phyloP scores from a whole-genome alignment of 163 green algal genomes.

The Chlamydomonas reinhardtii region DNA sequence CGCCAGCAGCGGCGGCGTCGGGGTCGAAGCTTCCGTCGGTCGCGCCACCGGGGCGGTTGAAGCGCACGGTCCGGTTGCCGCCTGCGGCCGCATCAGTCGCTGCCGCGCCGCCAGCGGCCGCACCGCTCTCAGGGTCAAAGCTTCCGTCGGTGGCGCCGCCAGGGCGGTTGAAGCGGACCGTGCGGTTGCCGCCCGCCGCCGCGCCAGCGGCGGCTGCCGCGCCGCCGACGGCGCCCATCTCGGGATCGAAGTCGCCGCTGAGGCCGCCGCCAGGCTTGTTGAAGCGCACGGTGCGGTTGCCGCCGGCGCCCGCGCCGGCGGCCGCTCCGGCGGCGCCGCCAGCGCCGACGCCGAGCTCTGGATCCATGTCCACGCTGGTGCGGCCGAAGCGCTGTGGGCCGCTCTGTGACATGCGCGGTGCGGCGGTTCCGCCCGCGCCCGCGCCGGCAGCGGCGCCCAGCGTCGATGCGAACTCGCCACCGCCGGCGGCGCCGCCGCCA shows the following conservation, averaged over 20 bases:
- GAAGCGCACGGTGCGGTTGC: not conserved
- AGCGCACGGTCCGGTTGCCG: not conserved
- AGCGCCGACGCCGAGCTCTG: no score
- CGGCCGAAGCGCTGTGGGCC: no score
- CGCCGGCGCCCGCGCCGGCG: not conserved
- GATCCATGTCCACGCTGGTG: no score
- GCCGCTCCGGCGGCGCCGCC: no score
- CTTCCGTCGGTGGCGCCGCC: not conserved
- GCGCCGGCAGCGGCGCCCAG: no score
- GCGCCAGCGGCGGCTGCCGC: not conserved
- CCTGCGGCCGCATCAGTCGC: not conserved
- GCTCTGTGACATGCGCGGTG: no score
- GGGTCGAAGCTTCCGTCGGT: not conserved
- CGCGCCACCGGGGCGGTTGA: not conserved
- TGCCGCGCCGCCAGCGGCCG: no score
- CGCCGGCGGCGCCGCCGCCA: no score
- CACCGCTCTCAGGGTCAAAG: not conserved
- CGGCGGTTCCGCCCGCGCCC: no score
- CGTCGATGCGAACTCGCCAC: not conserved
- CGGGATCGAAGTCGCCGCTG: constrained; percentile 11
- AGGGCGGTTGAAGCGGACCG: not conserved
- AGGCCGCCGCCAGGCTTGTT: not conserved
- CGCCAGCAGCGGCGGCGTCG: not conserved
- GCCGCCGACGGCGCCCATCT: not conserved
- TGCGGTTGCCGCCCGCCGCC: no score